Base-by-base conservation (phyloP, 495 filamentous ascomycete genomes). In the Elasticomyces elasticus region DNA sequence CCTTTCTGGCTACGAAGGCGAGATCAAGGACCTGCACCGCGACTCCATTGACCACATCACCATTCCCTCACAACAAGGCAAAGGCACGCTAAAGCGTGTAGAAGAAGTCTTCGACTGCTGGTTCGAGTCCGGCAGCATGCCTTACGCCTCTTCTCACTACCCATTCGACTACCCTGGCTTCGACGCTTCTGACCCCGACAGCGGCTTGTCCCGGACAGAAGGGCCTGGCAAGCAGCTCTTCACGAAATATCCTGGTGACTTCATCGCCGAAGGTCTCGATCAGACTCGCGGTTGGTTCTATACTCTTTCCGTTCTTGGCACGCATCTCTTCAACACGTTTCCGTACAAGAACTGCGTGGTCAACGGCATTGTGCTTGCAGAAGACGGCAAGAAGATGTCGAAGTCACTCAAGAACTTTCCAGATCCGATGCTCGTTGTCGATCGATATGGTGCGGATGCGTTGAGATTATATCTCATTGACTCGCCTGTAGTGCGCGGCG, bases 361-460 rank as follows among this genome's bases (percentile, higher is more conserved):
- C 41, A 97, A 95, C 63, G 92, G 92, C 11, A 94, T 98, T 51
- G 92, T 98, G 0, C 76, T 98, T 27, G 92, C 84, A 6, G 89
- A 95, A 67, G 89, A 97, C 63, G 92, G 92, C 49, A 96, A 95
- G 75, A 98, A 98, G 74, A 98, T 98, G 92, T 96, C 90, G 0
- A 98, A 98, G 74, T 80, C 94, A 37, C 74, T 95, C 35, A 92
- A 96, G 74, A 98, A 98, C 69, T 98, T 96, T 66, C 94, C 94
- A 9, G 94, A 97, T 63, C 92, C 94, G 11, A 71, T 71, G 30
- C 65, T 89, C 19, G 78, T 98, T 59, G 95, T 98, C 76, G 68
- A 84, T 43, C 82, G 83, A 52, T 95, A 95, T 63, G 92, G 92
- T 22, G 89, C 91, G 5, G 92, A 98, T 72, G 92, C 92, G 27